Base-by-base conservation (phyloP, 352 stramenopile species). In the Globisporangium paroecandrum region DNA sequence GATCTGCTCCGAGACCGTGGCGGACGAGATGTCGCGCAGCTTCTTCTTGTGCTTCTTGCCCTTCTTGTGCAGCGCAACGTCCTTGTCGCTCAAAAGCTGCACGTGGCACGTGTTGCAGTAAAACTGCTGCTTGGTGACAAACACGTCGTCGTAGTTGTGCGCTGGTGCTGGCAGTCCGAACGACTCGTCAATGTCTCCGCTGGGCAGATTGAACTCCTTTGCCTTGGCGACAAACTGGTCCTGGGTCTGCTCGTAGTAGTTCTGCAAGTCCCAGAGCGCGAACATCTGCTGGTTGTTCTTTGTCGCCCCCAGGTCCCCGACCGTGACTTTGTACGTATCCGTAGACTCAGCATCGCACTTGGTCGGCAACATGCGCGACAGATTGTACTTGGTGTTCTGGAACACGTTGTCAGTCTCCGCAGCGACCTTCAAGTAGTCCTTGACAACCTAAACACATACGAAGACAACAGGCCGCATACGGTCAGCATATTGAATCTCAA, bases 321-420 rank as follows among this genome's bases (percentile, higher is more conserved):
- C 82, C 27, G 80, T 89, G 47, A 90, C 81, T 3, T 72, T 71
- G 18, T 62, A 25, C 2, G 18, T 49, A 49, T 49, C 41, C 36
- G 29, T 83, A 74, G 27, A 58, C 41, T 29, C 34, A 22, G 43
- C 59, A 49, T 90, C 81, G 27, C 76, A 74, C 49, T 88, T 93
- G 64, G 72, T 78, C 25, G 88, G 86, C 24, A 95, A 71, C 88
- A 95, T 95, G 29, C 88, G 82, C 65, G 78, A 90, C 36, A 96
- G 68, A 46, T 82, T 94, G 83, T 97, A 97, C 81, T 97, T 97
- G 67, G 88, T 92, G 77, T 97, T 97, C 62, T 95, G 87, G 58
- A 86, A 95, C 58, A 94, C 81, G 51, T 96, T 96, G 78, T 97
- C 89, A 3, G 77, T 88, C 77, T 94, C 86, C 7, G 85, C 88